Conservation (phyloP, 2,329 filamentous ascomycete genomes). For the Venturia effusa region DNA sequence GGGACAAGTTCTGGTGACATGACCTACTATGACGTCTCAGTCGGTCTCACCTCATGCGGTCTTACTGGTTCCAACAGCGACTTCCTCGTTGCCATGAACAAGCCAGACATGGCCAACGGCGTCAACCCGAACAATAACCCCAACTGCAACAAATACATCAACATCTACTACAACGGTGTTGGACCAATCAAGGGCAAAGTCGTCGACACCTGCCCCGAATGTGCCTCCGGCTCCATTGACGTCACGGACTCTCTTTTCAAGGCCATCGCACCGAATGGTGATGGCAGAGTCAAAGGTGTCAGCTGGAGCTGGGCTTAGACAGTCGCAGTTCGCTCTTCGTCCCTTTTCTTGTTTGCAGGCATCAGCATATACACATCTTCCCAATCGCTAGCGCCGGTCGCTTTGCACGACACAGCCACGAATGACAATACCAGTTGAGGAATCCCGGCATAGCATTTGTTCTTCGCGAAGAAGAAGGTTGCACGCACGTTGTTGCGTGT, state of each 20-base stretch:
- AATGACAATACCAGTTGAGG: neutral
- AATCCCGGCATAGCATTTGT: neutral
- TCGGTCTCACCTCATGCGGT: conserved; percentile 12
- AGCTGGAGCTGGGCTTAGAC: conserved; percentile 11
- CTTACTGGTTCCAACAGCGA: conserved; percentile 11
- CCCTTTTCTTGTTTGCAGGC: neutral
- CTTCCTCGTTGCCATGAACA: conserved; percentile 17
- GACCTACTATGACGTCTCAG: conserved; percentile 13
- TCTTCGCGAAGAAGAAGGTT: neutral
- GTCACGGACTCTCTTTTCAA: conserved; percentile 12
- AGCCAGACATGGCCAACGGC: conserved; percentile 14
- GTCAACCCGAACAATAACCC: conserved; percentile 20
- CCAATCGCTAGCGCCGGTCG: conserved; percentile 4
- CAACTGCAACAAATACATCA: conserved; percentile 17
- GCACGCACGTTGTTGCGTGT: neutral
- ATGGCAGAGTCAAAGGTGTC: conserved; percentile 13
- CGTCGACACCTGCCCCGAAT: conserved; percentile 12
- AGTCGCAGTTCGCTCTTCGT: neutral
- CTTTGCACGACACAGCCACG: conserved; percentile 6
- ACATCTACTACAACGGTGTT: conserved; percentile 6
- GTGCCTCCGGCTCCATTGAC: conserved; percentile 10
- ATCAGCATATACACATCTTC: neutral
- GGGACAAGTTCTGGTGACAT: conserved; percentile 8
- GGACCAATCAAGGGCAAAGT: conserved; percentile 5
- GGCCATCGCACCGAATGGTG: conserved; percentile 13